Base-by-base conservation (phyloP, 1,139 yeast species). In the Candida smagusa region DNA sequence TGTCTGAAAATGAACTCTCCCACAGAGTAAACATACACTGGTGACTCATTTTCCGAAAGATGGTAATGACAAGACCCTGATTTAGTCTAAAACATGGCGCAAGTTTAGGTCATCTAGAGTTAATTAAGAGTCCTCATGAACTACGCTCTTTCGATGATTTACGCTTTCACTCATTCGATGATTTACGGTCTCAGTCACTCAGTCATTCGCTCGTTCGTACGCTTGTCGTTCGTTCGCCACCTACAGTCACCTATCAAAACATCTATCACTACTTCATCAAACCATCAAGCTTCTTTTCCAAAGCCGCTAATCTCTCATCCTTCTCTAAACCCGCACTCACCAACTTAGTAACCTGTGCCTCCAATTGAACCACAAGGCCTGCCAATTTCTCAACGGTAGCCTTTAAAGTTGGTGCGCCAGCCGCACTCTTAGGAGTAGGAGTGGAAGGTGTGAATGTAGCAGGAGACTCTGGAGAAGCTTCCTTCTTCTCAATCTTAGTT, bases 301-400 rank as follows among this genome's bases (percentile, higher is more conserved):
- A 64, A 13, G 61, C 43, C 12, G 53, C 52, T 58, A 84, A 62
- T 53, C 77, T 77, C 36, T 68, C 79, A 50, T 84, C 90, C 53
- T 84, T 84, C 32, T 77, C 83, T 16, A 71, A 50, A 37, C 77
- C 81, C 2, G 83, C 69, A 26, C 68, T 64, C 5, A 74, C 66
- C 42, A 85, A 65, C 39, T 64, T 69, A 8, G 66, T 53, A 24
- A 84, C 74, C 37, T 81, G 78, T 1, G 63, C 42, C 53, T 84
- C 87, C 38, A 84, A 66, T 31, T 70, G 66, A 9, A 65, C 64
- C 8, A 82, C 87, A 25, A 84, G 60, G 1, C 61, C 43, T 3
- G 84, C 77, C 40, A 84, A 67, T 45, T 74, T 80, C 46, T 83
- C 90, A 24, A 84, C 81, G 1, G 87, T 79, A 6, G 78, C 83